A percentile compares a stretch with the other conserved stretches of the same genome.
These are phyloP conservation scores for Blastocystis sp. DNA, from an alignment of 352 stramenopile species.

Conservation along the genomic window DNA sequence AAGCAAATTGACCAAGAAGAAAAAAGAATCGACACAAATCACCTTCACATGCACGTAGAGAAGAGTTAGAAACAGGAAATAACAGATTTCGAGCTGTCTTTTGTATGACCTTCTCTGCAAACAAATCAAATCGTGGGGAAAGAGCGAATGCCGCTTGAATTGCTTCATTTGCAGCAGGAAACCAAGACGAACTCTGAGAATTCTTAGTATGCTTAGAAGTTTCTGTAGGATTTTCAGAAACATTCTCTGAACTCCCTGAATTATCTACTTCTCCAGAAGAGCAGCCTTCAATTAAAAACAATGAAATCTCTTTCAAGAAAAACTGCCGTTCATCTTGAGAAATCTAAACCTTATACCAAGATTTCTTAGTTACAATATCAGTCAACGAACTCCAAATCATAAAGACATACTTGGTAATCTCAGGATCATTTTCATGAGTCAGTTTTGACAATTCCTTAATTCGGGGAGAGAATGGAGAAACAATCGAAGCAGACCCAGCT, in stretches of 20 bases:
- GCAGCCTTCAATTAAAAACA: background rate
- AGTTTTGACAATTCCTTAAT: background rate
- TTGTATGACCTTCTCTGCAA: background rate
- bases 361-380: background rate
- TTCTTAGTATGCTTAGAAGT: no score
- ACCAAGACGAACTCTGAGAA: background rate
- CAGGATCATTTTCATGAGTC: background rate
- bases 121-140: constrained; percentile 13
- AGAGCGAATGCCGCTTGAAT: constrained; percentile 30
- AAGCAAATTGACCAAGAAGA: constrained; percentile 85
- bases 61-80: background rate
- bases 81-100: background rate
- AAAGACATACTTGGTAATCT: constrained; percentile 3
- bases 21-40: constrained; percentile 88
- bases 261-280: no score
- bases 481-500: background rate
- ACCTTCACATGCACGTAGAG: background rate
- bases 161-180: background rate
- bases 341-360: background rate
- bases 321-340: background rate
- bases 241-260: no score
- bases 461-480: background rate
- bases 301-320: background rate
- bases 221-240: no score
- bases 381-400: background rate